phyloP scores from a whole-genome alignment of 176 grass and related monocot genomes.

The Hordeum marinum region DNA sequence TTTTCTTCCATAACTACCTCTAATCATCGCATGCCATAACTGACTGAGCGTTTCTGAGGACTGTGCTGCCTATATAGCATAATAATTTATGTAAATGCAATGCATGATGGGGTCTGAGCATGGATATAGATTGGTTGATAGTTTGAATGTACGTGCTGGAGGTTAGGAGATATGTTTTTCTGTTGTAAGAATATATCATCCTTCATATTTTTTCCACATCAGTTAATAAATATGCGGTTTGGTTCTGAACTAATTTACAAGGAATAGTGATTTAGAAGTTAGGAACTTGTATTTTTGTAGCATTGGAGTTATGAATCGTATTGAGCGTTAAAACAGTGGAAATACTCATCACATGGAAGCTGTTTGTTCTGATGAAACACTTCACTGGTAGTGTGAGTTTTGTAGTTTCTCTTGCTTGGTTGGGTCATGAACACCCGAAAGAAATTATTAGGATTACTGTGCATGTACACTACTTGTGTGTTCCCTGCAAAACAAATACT shows the following conservation, averaged over 20 bases:
- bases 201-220: neutral
- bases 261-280: neutral
- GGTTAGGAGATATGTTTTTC: neutral
- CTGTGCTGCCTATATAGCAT: neutral
- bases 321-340: neutral
- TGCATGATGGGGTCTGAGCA: constrained; percentile 1
- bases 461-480: neutral
- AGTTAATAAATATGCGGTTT: neutral
- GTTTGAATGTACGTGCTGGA: neutral
- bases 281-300: neutral
- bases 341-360: neutral
- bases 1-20: no score
- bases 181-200: neutral
- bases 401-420: neutral
- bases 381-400: neutral
- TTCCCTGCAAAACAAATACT: no score
- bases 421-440: neutral
- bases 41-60: neutral
- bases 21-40: no score
- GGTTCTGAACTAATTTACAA: constrained; percentile 1
- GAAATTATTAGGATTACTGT: neutral
- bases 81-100: neutral
- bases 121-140: neutral
- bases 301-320: neutral
- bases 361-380: constrained; percentile 6